Base-by-base conservation (phyloP, 805 yeast species). In the Yamadazyma paraphyllophila region DNA sequence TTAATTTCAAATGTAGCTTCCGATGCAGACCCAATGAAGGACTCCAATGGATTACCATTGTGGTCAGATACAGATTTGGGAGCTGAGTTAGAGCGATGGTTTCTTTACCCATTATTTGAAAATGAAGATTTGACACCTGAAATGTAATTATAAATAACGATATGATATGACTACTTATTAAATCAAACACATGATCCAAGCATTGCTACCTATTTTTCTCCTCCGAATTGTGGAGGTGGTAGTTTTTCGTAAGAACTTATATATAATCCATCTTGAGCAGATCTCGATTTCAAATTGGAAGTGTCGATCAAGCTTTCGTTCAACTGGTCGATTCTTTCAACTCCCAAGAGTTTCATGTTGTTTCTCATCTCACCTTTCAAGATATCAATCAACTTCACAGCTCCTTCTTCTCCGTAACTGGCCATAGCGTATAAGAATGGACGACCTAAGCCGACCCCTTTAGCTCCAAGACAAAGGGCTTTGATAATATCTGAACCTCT, bases 301-400 rank as follows among this genome's bases (percentile, higher is more conserved):
- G 36, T 26, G 34, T 55, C 56, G 80, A 77, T 58, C 42, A 69
- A 63, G 16, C 60, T 29, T 17, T 37, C 44, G 15, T 36, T 64
- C 48, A 81, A 63, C 30, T 80, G 77, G 15, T 71, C 73, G 27
- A 89, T 63, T 32, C 69, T 75, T n/a, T 76, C 78, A 14, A 79
- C 92, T 36, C 96, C 96, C 30, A 88, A 61, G 42, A 89, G 69
- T 50, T 91, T 74, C 95, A 89, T 84, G 58, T 83, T 80, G 83
- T 84, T 82, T 44, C 73, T 81, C 27, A 88, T 53, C 60, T 88
- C 96, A 46, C 80, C 85, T 50, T 78, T 78, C 51, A 88, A 66
- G 44, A 88, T 63, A 43, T 78, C 77, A 45, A 80, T 69, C 1
- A 82, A 79, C 52, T 71, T 77, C 13, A 72, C 67, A 16, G 81